These are phyloP conservation scores for Eurotiales sp. DNA, from an alignment of 2,329 filamentous ascomycete species.

Conservation along the genomic window DNA sequence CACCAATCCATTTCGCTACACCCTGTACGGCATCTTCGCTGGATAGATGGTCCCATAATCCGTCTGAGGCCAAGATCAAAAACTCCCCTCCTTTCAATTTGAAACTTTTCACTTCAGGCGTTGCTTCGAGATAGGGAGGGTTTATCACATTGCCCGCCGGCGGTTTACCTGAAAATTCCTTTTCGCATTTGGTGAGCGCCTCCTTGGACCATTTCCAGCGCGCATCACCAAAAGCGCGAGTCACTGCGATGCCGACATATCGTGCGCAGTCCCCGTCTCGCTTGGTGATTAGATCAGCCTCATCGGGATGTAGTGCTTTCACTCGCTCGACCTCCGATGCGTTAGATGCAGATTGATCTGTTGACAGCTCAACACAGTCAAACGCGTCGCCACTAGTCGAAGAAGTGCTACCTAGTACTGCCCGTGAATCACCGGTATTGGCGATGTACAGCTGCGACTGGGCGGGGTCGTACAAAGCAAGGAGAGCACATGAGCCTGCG, in stretches of 20 bases:
- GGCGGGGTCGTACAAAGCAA: constrained; percentile 58
- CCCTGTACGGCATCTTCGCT: constrained; percentile 57
- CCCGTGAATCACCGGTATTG: constrained; percentile 64
- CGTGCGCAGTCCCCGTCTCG: constrained; percentile 39
- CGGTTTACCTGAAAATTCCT: background rate
- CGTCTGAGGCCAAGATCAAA: constrained; percentile 64
- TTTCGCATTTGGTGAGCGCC: constrained; percentile 35
- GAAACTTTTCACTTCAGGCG: constrained; percentile 60
- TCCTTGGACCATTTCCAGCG: constrained; percentile 63
- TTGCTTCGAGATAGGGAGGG: constrained; percentile 65
- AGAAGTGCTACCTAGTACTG: constrained; percentile 51
- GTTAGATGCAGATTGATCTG: constrained; percentile 65
- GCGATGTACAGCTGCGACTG: constrained; percentile 57
- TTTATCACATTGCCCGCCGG: constrained; percentile 27
- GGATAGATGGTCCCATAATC: constrained; percentile 61
- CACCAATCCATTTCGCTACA: constrained; percentile 55
- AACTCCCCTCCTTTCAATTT: constrained; percentile 50
- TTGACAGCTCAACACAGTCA: constrained; percentile 52
- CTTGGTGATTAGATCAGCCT: constrained; percentile 54
- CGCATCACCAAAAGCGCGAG: constrained; percentile 65
- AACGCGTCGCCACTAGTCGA: constrained; percentile 41
- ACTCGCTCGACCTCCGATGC: constrained; percentile 55
- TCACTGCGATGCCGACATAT: constrained; percentile 56
- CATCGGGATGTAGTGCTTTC: constrained; percentile 58
- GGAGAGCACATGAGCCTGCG: constrained; percentile 60